phyloP scores from a whole-genome alignment of 345 rosid genomes.

The Gossypioides kirkii region DNA sequence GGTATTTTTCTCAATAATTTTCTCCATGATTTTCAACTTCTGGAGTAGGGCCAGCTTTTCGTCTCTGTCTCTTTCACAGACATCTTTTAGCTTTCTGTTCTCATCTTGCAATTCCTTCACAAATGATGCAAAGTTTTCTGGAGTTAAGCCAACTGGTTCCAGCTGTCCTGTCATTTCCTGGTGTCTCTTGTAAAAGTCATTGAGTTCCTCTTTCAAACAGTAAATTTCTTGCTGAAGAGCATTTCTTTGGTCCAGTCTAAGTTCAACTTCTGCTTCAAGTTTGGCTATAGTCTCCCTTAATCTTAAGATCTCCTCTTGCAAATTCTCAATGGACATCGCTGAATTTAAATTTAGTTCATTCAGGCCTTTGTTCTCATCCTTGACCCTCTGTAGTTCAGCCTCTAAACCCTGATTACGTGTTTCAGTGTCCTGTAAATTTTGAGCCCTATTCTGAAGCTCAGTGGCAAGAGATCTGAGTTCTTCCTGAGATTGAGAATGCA shows the following conservation, averaged over 20 bases:
- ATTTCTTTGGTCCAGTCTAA: conserved; percentile 80
- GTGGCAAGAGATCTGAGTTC: conserved; percentile 69
- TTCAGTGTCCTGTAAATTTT: conserved; percentile 62
- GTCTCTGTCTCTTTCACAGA: conserved; percentile 39
- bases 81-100: conserved; percentile 50
- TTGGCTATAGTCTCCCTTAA: conserved; percentile 62
- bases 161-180: conserved; percentile 58
- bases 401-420: conserved; percentile 46
- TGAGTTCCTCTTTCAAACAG: conserved; percentile 89
- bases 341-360: conserved; percentile 68
- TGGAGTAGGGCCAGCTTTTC: conserved; percentile 54
- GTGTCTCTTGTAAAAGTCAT: conserved; percentile 64
- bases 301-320: conserved; percentile 63
- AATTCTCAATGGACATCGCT: conserved; percentile 50
- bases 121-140: conserved; percentile 53
- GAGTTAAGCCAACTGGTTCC: conserved; percentile 59
- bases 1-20: conserved; percentile 65
- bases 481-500: conserved; percentile 94
- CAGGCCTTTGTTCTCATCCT: conserved; percentile 52
- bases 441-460: conserved; percentile 57
- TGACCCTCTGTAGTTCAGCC: conserved; percentile 52
- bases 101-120: conserved; percentile 67
- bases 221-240: conserved; percentile 97
- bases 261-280: conserved; percentile 88
- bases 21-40: conserved; percentile 75